Base-by-base conservation (phyloP, 2,329 filamentous ascomycete species). In the Monilinia fructigena region DNA sequence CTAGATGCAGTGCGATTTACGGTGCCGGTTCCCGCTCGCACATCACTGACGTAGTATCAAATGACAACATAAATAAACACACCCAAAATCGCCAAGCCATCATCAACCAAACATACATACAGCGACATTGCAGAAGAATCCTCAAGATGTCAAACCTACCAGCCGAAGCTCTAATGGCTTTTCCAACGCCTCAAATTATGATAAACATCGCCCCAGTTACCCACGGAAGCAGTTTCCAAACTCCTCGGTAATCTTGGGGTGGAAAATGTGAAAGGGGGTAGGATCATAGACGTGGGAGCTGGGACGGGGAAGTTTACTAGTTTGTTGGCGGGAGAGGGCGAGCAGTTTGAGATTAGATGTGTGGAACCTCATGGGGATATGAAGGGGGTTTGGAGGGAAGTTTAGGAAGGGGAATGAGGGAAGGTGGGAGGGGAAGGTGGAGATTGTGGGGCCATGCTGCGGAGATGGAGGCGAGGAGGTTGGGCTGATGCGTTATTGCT, bases 301-400 rank as follows among this genome's bases (percentile, higher is more conserved):
- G 88, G 89, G 0, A 90, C 88, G 0, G 89, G 89, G 35, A 90
- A 90, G 73, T 87, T 91, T 73, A 91, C 89, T 0, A 85, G 88
- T 75, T 72, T 82, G 23, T 80, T 92, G 45, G 84, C 85, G 8
- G 8, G 78, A 76, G 18, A 79, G 88, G 78, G 81, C 0, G 89
- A 91, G 76, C 74, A 77, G 8, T 91, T 84, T 76, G 75, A 81
- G 42, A 79, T 92, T 69, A 73, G 87, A 55, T 84, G 87, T 56
- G 79, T 91, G 59, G 83, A 91, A 76, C 89, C 89, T 31, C 84
- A 90, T 72, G 78, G 78, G 66, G 82, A 80, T n/a, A 92, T 92
- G 89, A 80, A 89, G 50, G 79, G 79, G 55, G 82, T 85, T 79
- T 92, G 55, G 81, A 77, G 54, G 77, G 67, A 92, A 92, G 77